Percentiles rank a stretch among this genome's conserved stretches.
These are phyloP conservation scores for Massariosphaeria phaeospora DNA, from an alignment of 495 filamentous ascomycete species.

Conservation along the genomic window DNA sequence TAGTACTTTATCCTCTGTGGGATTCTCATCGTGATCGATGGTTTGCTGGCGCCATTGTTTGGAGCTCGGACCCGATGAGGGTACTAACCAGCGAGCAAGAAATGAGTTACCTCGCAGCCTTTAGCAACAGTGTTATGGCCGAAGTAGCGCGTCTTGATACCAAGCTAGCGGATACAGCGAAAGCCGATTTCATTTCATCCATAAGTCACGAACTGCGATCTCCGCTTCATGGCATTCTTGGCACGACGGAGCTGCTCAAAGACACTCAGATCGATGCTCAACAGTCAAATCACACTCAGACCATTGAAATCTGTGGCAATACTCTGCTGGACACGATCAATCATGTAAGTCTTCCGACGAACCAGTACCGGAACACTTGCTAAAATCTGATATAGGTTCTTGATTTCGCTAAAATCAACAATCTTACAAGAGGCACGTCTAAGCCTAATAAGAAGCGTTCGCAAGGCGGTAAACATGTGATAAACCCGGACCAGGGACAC, in stretches of 20 bases:
- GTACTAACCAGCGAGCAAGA: conserved; percentile 50
- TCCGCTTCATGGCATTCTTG: conserved; percentile 71
- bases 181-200: conserved; percentile 66
- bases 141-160: conserved; percentile 54
- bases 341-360: conserved; percentile 46
- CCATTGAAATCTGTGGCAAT: conserved; percentile 67
- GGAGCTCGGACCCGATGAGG: conserved; percentile 48
- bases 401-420: conserved; percentile 67
- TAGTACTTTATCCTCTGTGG: conserved; percentile 62
- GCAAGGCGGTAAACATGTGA: conserved; percentile 8
- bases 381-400: conserved; percentile 39
- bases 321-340: conserved; percentile 77
- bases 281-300: conserved; percentile 63
- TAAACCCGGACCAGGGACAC: conserved; percentile 14
- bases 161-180: conserved; percentile 50
- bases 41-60: conserved; percentile 64
- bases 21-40: conserved; percentile 63
- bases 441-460: conserved; percentile 21
- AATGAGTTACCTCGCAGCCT: conserved; percentile 52
- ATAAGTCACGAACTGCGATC: conserved; percentile 75
- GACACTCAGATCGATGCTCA: conserved; percentile 49
- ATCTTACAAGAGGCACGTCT: conserved; percentile 40
- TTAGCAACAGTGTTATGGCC: conserved; percentile 58
- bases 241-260: conserved; percentile 64
- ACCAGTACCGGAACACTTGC: not conserved